Conservation (phyloP, 257 asterid genomes). For the Vinca minor region DNA sequence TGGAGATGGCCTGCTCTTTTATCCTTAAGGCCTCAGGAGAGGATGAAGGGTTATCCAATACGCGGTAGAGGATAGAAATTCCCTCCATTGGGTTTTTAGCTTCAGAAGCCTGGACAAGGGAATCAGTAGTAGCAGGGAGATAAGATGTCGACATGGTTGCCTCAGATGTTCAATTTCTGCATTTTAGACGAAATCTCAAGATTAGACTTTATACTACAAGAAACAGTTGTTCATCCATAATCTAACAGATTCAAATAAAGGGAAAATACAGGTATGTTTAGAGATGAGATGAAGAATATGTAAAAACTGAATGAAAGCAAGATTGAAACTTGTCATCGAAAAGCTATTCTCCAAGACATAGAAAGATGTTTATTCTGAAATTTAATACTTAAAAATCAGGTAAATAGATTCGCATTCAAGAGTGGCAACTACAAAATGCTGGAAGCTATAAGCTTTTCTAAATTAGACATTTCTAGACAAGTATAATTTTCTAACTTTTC, state of each 20-base stretch:
- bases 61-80: conserved; percentile 26
- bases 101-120: conserved; percentile 35
- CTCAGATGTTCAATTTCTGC: neutral
- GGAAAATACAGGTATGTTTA: neutral
- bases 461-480: neutral
- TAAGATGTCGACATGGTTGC: conserved; percentile 27
- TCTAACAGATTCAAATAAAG: neutral
- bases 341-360: neutral
- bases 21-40: conserved; percentile 35
- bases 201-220: neutral
- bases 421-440: neutral
- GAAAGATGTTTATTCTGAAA: neutral
- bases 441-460: neutral
- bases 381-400: neutral
- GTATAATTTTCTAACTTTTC: too few species aligned
- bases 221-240: neutral
- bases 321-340: neutral
- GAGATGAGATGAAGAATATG: neutral
- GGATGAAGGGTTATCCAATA: conserved; percentile 34
- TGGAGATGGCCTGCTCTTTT: conserved; percentile 39
- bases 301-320: neutral
- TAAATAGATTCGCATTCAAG: neutral
- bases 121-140: conserved; percentile 34
- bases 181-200: neutral
- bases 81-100: conserved; percentile 32